phyloP scores from a whole-genome alignment of 176 grass and related monocot species.

The Poa annua region DNA sequence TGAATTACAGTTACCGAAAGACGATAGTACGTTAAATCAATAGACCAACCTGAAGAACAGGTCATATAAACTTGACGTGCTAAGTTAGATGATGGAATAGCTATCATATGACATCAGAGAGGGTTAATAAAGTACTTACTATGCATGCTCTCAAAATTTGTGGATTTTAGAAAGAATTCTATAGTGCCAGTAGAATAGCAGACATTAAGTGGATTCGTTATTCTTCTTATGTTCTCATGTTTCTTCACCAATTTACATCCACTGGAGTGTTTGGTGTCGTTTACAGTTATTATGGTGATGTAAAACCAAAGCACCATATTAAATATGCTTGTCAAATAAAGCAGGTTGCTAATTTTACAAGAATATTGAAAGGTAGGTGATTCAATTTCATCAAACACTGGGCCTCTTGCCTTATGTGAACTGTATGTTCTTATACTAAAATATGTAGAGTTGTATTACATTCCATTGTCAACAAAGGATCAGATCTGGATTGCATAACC shows the following conservation, averaged over 20 bases:
- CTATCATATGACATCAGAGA: background rate
- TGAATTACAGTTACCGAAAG: background rate
- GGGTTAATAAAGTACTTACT: background rate
- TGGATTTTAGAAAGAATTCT: conserved; percentile 9
- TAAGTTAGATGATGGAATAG: conserved; percentile 32
- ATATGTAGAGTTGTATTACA: background rate
- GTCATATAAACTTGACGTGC: background rate
- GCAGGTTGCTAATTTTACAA: conserved; percentile 9
- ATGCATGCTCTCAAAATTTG: background rate
- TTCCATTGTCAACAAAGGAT: conserved; percentile 1
- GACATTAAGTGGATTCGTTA: background rate
- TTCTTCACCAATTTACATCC: conserved; percentile 5
- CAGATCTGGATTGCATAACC: background rate
- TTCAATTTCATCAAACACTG: conserved; percentile 16
- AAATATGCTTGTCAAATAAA: conserved; percentile 34
- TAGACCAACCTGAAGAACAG: background rate
- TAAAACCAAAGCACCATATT: conserved; percentile 18
- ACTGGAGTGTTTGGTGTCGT: background rate
- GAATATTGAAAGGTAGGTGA: background rate
- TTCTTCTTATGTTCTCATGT: background rate
- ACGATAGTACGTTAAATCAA: background rate
- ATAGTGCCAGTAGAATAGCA: background rate
- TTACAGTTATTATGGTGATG: conserved; percentile 16
- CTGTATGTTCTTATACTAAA: background rate
- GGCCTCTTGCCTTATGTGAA: background rate